Evolutionary conservation across 2,329 filamentous ascomycete genomes (phyloP), one percentile per base, ranked within the genome.

Genomic region (Fusarium sp.): DNA sequence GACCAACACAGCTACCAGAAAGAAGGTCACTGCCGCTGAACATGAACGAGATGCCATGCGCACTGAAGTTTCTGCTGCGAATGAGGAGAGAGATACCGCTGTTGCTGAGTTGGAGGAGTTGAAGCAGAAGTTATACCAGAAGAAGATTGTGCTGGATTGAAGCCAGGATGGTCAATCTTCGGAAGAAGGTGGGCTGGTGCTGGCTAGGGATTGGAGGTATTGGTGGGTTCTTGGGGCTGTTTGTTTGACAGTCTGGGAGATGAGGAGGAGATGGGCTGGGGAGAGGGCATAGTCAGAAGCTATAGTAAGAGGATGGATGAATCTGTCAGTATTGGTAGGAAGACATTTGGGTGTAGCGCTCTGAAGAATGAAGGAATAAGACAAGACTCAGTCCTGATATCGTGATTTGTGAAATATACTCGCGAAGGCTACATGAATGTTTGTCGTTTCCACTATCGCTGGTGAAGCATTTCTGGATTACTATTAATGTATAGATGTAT

Each of bases 11-110:
- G 30, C 23, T 6, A 6, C 18, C 11, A 19, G 31, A 16, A 7
- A 11, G 3, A 12, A 51, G 21, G n/a, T 51, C 6, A 16, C 12
- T 0, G 1, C 12, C 4, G 48, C 48, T 0, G 21, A 51, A 1
- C 6, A 16, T 0, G 48, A 25, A 4, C 16, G 48, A 4, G 31
- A 37, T 16, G 14, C 18, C 5, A 34, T 34, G 6, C 21, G 21
- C 2, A 7, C 3, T 11, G 18, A 51, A 3, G 5, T 19, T 4
- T 7, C 16, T 13, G 18, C 21, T 51, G 48, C 48, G 6, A 26
- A 51, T 13, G 18, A 16, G 12, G 18, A 37, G 21, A 31, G 48
- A 1, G 6, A 10, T 25, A 8, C 2, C 7, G 48, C 48, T 18
- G 48, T 51, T 3, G 9, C 34, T 9, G 19, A 51, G 6, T 13